Evolutionary conservation across 306 rosid species (phyloP).

Genomic region (Castanea crenata): DNA sequence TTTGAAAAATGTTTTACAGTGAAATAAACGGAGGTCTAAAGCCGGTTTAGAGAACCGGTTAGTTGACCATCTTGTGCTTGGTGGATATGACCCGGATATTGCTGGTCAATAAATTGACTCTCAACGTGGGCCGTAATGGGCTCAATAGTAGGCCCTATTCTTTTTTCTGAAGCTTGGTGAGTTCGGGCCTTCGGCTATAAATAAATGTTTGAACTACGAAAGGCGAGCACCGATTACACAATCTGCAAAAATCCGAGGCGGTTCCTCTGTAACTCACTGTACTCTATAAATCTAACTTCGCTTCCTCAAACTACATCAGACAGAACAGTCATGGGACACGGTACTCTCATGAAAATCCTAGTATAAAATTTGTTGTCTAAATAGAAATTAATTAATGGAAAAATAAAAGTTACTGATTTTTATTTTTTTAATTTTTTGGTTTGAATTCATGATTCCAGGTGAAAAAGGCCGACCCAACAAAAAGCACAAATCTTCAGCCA

Average conservation of each 20-base stretch:
- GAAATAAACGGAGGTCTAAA: background rate
- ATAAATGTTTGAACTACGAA: no score
- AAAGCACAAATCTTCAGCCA: slow-evolving; percentile 44
- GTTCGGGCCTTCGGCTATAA: background rate
- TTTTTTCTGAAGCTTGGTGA: background rate
- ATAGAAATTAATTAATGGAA: background rate
- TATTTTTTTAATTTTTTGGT: background rate
- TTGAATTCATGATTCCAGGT: slow-evolving; percentile 36
- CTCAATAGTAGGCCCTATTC: no score
- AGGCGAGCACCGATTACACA: no score
- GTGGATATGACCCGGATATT: background rate
- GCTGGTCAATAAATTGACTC: background rate
- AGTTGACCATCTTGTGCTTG: background rate
- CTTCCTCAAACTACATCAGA: no score
- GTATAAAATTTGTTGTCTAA: no score
- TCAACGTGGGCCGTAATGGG: background rate
- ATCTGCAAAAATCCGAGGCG: no score
- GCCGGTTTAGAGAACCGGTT: slow-evolving; percentile 12
- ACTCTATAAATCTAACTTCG: no score
- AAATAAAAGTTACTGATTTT: background rate
- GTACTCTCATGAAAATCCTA: slow-evolving; percentile 8
- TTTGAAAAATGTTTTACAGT: no score
- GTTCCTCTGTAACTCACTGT: no score
- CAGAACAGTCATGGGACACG: slow-evolving; percentile 33
- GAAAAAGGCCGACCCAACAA: slow-evolving; percentile 63